These are phyloP conservation scores for Pestalotiopsis sp. DNA, from an alignment of 2,329 filamentous ascomycete species.

Conservation along the genomic window DNA sequence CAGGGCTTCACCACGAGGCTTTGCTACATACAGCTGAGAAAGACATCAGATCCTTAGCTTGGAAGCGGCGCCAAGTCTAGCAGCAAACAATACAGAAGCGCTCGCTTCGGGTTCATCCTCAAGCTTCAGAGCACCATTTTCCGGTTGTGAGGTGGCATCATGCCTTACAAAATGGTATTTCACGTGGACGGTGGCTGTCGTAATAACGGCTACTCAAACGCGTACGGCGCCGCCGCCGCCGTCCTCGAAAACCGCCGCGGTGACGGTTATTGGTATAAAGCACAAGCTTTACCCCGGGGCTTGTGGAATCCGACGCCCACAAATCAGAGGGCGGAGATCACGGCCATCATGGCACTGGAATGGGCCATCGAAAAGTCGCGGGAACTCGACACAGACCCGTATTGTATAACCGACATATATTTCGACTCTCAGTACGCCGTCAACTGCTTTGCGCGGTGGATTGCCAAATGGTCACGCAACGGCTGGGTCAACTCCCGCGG, in stretches of 20 bases:
- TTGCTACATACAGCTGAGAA: too few species aligned
- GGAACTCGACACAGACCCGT: constrained; percentile 15
- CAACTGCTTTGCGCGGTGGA: constrained; percentile 22
- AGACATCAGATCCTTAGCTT: too few species aligned
- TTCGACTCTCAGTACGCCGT: constrained; percentile 26
- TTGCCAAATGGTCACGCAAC: constrained; percentile 21
- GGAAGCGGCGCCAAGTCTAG: too few species aligned
- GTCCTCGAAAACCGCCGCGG: not conserved
- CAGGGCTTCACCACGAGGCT: too few species aligned
- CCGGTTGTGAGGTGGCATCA: not conserved
- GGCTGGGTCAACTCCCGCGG: constrained; percentile 21
- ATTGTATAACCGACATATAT: constrained; percentile 19
- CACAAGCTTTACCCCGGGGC: not conserved
- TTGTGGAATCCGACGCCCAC: constrained; percentile 9
- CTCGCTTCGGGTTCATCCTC: not conserved
- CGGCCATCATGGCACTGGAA: constrained; percentile 8
- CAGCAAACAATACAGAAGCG: too few species aligned
- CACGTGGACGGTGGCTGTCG: not conserved
- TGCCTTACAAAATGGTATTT: constrained; percentile 1
- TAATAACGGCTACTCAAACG: not conserved
- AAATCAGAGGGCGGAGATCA: constrained; percentile 12
- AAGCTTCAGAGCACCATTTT: not conserved
- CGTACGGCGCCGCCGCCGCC: not conserved
- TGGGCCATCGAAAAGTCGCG: constrained; percentile 24
- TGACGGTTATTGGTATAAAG: not conserved